Conservation (phyloP, 805 yeast genomes). For the Metschnikowia vanudenii region DNA sequence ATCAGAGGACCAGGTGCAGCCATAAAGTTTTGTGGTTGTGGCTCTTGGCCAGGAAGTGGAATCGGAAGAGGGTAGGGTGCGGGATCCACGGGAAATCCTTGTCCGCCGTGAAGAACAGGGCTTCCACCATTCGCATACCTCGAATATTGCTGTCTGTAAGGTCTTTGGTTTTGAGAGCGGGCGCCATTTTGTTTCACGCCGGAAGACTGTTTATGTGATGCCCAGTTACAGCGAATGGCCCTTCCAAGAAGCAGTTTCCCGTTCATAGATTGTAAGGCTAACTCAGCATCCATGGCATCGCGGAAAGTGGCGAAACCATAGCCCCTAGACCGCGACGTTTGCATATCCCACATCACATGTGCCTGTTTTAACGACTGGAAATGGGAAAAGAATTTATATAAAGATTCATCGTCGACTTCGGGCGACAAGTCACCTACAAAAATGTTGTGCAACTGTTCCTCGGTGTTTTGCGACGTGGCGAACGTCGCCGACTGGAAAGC, state of each 20-base stretch:
- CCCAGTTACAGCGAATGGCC: conserved; percentile 85
- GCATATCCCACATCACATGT: conserved; percentile 97
- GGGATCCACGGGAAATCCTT: conserved; percentile 2
- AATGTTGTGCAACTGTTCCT: conserved; percentile 60
- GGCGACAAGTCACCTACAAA: conserved; percentile 85
- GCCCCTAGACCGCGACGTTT: conserved; percentile 86
- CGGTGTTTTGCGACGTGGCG: conserved; percentile 40
- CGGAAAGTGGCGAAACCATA: conserved; percentile 85
- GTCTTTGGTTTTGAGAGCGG: conserved; percentile 6
- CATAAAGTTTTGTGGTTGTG: conserved; percentile 1
- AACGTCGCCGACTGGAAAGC: conserved; percentile 81
- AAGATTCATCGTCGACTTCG: conserved; percentile 76
- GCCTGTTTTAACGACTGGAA: conserved; percentile 71
- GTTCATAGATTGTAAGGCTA: conserved; percentile 69
- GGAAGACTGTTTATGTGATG: conserved; percentile 58
- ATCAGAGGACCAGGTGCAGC: conserved; percentile 23
- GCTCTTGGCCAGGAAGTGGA: conserved; percentile 9
- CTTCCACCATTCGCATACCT: conserved; percentile 4
- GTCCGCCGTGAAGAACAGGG: neutral
- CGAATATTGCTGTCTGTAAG: conserved; percentile 8
- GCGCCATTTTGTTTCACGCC: conserved; percentile 1
- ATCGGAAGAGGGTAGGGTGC: conserved; percentile 7
- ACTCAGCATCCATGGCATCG: conserved; percentile 66
- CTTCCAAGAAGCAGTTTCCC: conserved; percentile 73
- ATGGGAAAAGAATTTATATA: conserved; percentile 54